Base-by-base conservation (phyloP, 176 grass and related monocot genomes). In the Poa annua region DNA sequence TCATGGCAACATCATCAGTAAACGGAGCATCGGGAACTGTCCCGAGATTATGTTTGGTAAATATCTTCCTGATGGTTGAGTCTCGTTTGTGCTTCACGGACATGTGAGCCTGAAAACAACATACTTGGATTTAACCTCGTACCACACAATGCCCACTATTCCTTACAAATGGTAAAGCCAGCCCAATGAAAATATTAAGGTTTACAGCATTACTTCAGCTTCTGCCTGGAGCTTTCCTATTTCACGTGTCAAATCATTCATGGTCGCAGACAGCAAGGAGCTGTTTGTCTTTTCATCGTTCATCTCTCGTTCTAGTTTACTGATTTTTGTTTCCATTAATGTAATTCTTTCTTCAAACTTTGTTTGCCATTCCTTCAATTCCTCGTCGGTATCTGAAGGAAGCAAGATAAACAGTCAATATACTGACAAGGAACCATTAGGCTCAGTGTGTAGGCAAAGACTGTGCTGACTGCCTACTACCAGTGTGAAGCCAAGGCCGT, bases 301-400 rank as follows among this genome's bases (percentile, higher is more conserved):
- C 86, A 91, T 80, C 13, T 98, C 92, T 74, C 95, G 86, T 81
- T 92, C 90, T 71, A 98, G 78, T 78, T 93, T 98, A 85, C 68
- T 84, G 29, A 95, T 93, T 92, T 93, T 95, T 6, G 72, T 91
- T 84, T 89, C 90, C 55, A 94, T 78, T 66, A 91, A 49, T 39
- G 85, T 76, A 84, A 98, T 94, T 71, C 83, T 92, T 89, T 98
- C 95, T 81, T 98, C 82, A 94, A 98, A 98, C 93, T 98, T 98
- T 38, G 81, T 85, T 80, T 98, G 95, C 92, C 95, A 98, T 76
- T 98, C 92, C 86, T 88, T 93, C 74, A 98, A 76, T 73, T 98
- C 95, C 79, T 98, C 95, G 24, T 98, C 90, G 14, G 95, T 93
- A 91, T 95, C 95, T 98, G 88, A 83, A 92, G 29, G 41, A 73